Percentiles rank a stretch among this genome's conserved stretches.
Conservation (phyloP, 352 stramenopile genomes). For the Globisporangium alternatum region DNA sequence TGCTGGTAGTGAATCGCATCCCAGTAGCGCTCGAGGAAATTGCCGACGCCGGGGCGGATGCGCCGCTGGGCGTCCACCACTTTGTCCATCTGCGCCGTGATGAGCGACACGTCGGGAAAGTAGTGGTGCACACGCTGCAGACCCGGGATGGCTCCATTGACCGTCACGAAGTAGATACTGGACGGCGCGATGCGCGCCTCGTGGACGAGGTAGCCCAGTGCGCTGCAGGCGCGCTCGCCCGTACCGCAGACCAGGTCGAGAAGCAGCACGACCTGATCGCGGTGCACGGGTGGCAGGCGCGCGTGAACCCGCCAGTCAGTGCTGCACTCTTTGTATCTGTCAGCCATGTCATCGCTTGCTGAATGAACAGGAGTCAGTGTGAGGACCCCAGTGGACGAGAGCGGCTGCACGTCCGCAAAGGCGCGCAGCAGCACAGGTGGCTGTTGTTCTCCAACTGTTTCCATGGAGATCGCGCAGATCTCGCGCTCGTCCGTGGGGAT, state of each 20-base stretch:
- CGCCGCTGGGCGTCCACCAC: slow-evolving; percentile 31
- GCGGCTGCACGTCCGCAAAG: slow-evolving; percentile 26
- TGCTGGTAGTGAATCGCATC: slow-evolving; percentile 15
- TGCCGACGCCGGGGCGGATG: slow-evolving; percentile 35
- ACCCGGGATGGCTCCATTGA: slow-evolving; percentile 41
- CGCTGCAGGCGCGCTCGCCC: slow-evolving; percentile 34
- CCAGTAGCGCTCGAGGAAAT: slow-evolving; percentile 45
- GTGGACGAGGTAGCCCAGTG: slow-evolving; percentile 37
- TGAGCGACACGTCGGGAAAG: slow-evolving; percentile 44
- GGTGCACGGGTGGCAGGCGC: slow-evolving; percentile 27
- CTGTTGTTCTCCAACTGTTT: slow-evolving; percentile 7
- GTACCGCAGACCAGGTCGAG: slow-evolving; percentile 45
- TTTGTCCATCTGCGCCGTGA: slow-evolving; percentile 47
- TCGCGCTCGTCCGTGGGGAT: slow-evolving; percentile 19
- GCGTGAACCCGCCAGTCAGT: slow-evolving; percentile 19
- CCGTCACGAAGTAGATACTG: slow-evolving; percentile 55
- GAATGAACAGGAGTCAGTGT: slow-evolving; percentile 1
- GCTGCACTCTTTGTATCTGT: neutral
- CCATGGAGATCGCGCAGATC: slow-evolving; percentile 29
- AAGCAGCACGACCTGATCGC: slow-evolving; percentile 33
- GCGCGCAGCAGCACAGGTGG: slow-evolving; percentile 19
- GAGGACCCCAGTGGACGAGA: slow-evolving; percentile 18
- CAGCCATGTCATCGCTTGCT: neutral
- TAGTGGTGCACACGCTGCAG: slow-evolving; percentile 37
- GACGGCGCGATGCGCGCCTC: slow-evolving; percentile 22